Conservation (phyloP, 768 basidiomycete species). For the Udeniomyces megalosporus region DNA sequence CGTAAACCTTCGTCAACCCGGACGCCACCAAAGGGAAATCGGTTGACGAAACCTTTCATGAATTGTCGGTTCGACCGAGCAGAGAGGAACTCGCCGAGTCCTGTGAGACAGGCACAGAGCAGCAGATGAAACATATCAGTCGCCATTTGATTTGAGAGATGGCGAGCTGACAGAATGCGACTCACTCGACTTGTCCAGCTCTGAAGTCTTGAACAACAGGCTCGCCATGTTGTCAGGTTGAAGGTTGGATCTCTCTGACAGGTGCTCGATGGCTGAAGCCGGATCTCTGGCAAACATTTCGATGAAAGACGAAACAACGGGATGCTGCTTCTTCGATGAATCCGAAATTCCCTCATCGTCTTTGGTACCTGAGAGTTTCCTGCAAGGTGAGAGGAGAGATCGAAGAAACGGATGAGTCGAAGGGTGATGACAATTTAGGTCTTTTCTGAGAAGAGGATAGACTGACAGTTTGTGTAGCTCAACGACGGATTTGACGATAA, state of each 20-base stretch:
- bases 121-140: too few species aligned
- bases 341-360: constrained; percentile 21
- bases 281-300: constrained; percentile 64
- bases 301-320: constrained; percentile 55
- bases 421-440: background rate
- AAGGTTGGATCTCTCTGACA: constrained; percentile 46
- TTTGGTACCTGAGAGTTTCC: constrained; percentile 19
- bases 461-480: constrained; percentile 36
- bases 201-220: constrained; percentile 62
- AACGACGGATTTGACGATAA: constrained; percentile 78
- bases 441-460: too few species aligned
- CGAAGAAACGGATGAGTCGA: background rate
- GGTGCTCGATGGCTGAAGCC: constrained; percentile 54
- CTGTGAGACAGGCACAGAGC: background rate
- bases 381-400: too few species aligned
- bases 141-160: too few species aligned
- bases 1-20: constrained; percentile 79
- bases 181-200: constrained; percentile 50
- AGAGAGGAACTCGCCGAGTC: constrained; percentile 70
- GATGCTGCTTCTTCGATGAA: constrained; percentile 32
- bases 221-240: constrained; percentile 54
- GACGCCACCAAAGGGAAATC: constrained; percentile 67
- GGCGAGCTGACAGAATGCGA: constrained; percentile 17
- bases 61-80: constrained; percentile 55
- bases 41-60: constrained; percentile 68